Conservation (phyloP, 2,329 filamentous ascomycete species). For the Pseudopithomyces maydicus region DNA sequence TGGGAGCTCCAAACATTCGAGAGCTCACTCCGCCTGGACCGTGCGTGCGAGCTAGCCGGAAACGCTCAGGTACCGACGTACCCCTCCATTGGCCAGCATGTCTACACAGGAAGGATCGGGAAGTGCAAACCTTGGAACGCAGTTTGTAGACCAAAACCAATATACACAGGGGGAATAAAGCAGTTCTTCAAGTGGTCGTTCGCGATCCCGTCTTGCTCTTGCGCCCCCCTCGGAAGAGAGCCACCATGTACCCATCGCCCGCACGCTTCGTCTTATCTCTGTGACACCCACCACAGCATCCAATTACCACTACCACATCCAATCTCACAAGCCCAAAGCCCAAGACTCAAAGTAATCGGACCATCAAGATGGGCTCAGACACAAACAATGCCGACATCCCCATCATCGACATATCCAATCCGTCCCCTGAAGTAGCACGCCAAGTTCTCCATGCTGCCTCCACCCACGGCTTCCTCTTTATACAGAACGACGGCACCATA, state of each 20-base stretch:
- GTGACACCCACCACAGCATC: not conserved
- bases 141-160: too few species aligned
- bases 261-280: not conserved
- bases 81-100: not conserved
- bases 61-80: not conserved
- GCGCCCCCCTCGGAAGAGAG: too few species aligned
- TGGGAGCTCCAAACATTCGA: not conserved
- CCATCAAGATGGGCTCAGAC: constrained; percentile 21
- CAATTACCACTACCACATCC: not conserved
- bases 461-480: constrained; percentile 87
- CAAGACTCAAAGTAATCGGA: not conserved
- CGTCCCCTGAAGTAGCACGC: constrained; percentile 64
- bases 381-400: constrained; percentile 60
- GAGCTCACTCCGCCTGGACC: constrained; percentile 5
- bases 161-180: too few species aligned
- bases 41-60: not conserved
- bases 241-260: not conserved
- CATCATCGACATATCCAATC: constrained; percentile 77
- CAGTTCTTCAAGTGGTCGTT: too few species aligned
- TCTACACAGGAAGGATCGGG: not conserved
- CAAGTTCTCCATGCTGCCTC: constrained; percentile 78
- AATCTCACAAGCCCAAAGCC: not conserved
- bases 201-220: too few species aligned
- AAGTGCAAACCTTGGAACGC: too few species aligned
- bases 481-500: constrained; percentile 73